These are phyloP conservation scores for Dothidotthia symphoricarpi DNA, from an alignment of 2,329 filamentous ascomycete species.

Conservation along the genomic window DNA sequence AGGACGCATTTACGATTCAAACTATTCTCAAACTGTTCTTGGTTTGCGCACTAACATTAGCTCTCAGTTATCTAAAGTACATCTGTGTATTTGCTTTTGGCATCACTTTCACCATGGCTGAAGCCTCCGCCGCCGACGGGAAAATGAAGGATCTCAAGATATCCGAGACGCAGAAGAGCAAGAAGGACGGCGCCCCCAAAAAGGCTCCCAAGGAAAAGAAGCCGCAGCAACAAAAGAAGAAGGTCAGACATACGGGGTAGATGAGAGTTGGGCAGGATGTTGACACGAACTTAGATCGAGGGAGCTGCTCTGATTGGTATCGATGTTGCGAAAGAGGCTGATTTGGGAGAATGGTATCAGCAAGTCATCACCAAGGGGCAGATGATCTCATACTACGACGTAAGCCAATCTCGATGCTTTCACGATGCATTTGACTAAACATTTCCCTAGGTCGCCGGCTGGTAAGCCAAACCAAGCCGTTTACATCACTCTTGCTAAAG, in stretches of 20 bases:
- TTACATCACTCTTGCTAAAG: not conserved
- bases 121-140: conserved; percentile 36
- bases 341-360: conserved; percentile 95
- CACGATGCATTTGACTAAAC: conserved; percentile 3
- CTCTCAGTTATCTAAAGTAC: not conserved
- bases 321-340: conserved; percentile 77
- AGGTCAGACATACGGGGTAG: conserved; percentile 23
- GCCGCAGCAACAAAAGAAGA: conserved; percentile 51
- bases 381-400: conserved; percentile 97
- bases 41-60: too few species aligned
- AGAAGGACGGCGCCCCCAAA: conserved; percentile 37
- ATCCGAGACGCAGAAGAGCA: conserved; percentile 41
- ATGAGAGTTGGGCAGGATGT: conserved; percentile 3
- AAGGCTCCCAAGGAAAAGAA: conserved; percentile 38
- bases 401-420: conserved; percentile 57
- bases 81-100: not conserved
- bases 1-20: too few species aligned
- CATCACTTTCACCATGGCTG: conserved; percentile 28
- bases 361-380: conserved; percentile 96
- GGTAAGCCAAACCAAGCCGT: conserved; percentile 9
- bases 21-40: too few species aligned
- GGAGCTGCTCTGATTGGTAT: conserved; percentile 76
- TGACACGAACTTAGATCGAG: conserved; percentile 47
- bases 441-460: conserved; percentile 27
- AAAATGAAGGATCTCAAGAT: conserved; percentile 49